Conservation (phyloP, 2,329 filamentous ascomycete species). For the Colletotrichum sp. region DNA sequence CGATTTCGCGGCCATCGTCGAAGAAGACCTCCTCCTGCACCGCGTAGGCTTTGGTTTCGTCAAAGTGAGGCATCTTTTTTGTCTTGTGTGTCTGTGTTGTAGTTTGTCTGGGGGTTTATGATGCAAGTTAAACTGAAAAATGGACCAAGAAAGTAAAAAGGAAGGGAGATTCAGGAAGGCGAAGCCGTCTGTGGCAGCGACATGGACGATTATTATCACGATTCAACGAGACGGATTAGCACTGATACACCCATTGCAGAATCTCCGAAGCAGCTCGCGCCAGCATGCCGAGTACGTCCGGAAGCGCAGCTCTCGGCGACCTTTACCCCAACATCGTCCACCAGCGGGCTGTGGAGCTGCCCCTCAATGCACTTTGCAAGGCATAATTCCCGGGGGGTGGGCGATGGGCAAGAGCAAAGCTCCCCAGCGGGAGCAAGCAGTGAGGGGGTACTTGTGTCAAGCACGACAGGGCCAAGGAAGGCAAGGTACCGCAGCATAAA, state of each 20-base stretch:
- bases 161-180: neutral
- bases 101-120: neutral
- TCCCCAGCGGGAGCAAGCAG: neutral
- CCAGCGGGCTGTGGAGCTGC: neutral
- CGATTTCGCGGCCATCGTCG: slow-evolving; percentile 76
- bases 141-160: neutral
- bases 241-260: neutral
- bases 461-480: neutral
- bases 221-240: neutral
- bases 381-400: neutral
- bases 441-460: neutral
- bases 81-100: neutral
- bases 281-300: neutral
- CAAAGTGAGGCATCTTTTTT: slow-evolving; percentile 29
- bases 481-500: neutral
- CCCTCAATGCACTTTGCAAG: neutral
- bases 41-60: slow-evolving; percentile 43
- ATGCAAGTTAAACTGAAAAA: neutral
- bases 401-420: neutral
- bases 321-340: neutral
- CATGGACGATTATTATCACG: neutral
- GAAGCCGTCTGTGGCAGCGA: neutral
- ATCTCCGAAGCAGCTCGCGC: slow-evolving; percentile 22
- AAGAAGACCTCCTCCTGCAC: slow-evolving; percentile 52
- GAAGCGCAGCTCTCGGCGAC: slow-evolving; percentile 14